Percentiles rank a stretch among this genome's conserved stretches.
Evolutionary conservation across 345 rosid species (phyloP).

Genomic region (Eucalyptus polybractea): DNA sequence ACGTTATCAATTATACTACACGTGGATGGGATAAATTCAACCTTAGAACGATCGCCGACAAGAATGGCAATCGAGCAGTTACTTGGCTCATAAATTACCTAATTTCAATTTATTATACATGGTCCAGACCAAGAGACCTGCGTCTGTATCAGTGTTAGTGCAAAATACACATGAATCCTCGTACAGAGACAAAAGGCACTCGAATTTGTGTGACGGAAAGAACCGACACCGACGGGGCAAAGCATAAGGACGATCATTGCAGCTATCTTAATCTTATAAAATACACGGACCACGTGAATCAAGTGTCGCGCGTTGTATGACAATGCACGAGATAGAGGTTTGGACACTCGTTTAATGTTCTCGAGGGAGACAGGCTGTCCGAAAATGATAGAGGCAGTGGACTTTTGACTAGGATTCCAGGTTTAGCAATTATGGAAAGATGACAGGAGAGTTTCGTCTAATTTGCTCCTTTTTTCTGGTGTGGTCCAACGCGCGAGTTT

Average conservation of each 20-base stretch:
- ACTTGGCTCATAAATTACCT: neutral
- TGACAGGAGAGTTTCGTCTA: neutral
- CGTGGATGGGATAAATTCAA: neutral
- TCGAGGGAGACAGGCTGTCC: neutral
- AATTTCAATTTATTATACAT: neutral
- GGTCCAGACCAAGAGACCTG: neutral
- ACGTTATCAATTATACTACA: neutral
- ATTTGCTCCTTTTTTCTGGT: neutral
- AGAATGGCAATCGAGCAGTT: neutral
- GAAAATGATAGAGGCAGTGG: neutral
- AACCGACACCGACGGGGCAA: neutral
- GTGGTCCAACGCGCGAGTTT: neutral
- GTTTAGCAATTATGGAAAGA: neutral
- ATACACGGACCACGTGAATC: neutral
- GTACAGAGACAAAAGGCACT: neutral
- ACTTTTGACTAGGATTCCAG: neutral
- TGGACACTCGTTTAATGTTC: neutral
- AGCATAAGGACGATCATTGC: neutral
- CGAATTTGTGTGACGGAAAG: neutral
- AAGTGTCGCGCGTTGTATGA: neutral
- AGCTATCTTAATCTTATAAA: neutral
- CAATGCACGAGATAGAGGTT: neutral
- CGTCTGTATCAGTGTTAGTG: neutral
- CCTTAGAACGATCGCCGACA: neutral
- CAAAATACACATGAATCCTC: neutral